These are phyloP conservation scores for Aspergillus avenaceus DNA, from an alignment of 495 filamentous ascomycete species.

Conservation along the genomic window DNA sequence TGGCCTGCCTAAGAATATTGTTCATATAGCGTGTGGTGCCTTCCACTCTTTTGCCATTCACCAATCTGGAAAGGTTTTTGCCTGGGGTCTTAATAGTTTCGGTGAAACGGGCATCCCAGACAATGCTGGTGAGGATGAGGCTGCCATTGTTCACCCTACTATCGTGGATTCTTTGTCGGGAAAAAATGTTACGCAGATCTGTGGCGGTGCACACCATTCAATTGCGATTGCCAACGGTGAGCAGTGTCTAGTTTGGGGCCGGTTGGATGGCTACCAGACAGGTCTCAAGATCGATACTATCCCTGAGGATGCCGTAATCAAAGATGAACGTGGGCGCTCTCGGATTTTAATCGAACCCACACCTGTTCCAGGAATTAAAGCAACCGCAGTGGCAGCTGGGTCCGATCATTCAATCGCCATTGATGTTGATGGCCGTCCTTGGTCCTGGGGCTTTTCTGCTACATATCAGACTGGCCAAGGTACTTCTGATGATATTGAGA, in stretches of 20 bases:
- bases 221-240: constrained; percentile 50
- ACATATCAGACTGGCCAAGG: constrained; percentile 62
- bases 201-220: constrained; percentile 57
- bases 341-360: constrained; percentile 55
- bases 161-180: constrained; percentile 55
- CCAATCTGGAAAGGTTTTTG: constrained; percentile 63
- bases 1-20: constrained; percentile 57
- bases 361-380: constrained; percentile 42
- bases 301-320: constrained; percentile 44
- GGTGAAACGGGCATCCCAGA: constrained; percentile 71
- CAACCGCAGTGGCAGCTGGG: constrained; percentile 41
- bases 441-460: constrained; percentile 59
- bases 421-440: constrained; percentile 53
- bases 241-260: constrained; percentile 56
- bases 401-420: constrained; percentile 59
- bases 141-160: constrained; percentile 53
- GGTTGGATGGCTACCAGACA: constrained; percentile 54
- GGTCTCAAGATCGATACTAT: constrained; percentile 51
- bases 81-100: constrained; percentile 88
- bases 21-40: constrained; percentile 48
- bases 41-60: constrained; percentile 71
- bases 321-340: constrained; percentile 43
- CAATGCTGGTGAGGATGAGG: constrained; percentile 62
- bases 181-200: constrained; percentile 41
- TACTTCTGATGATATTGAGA: constrained; percentile 52